A percentile compares a stretch with the other conserved stretches of the same genome.
Evolutionary conservation across 768 basidiomycete genomes (phyloP).

Genomic region (Mycena albidolilacea): DNA sequence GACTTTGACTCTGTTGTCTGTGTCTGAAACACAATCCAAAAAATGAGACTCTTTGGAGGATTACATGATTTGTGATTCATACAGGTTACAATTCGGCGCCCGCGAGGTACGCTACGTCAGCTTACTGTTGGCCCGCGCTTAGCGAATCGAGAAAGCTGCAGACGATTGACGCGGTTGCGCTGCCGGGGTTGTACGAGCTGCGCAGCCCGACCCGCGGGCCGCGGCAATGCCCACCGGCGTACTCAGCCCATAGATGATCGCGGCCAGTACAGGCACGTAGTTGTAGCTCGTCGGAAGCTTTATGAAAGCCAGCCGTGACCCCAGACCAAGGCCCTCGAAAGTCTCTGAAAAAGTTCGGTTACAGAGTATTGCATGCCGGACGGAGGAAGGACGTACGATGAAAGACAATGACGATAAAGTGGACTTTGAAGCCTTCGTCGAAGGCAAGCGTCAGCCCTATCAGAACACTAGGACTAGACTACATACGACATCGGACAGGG

Average conservation of each 20-base stretch:
- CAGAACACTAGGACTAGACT: conserved; percentile 76
- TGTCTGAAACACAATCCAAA: too few relatives aligned
- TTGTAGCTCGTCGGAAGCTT: conserved; percentile 67
- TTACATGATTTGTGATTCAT: too few relatives aligned
- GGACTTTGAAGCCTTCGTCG: conserved; percentile 81
- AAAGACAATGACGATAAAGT: conserved; percentile 92
- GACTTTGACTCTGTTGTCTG: too few relatives aligned
- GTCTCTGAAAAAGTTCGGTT: conserved; percentile 63
- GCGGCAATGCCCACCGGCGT: conserved; percentile 92
- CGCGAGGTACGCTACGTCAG: too few relatives aligned
- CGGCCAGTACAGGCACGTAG: conserved; percentile 73
- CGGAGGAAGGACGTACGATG: conserved; percentile 79
- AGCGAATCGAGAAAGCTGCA: conserved; percentile 89
- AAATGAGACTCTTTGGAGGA: too few relatives aligned
- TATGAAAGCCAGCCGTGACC: conserved; percentile 88
- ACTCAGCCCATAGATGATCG: conserved; percentile 78
- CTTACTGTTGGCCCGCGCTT: conserved; percentile 59
- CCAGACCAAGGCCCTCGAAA: conserved; percentile 95
- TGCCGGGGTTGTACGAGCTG: conserved; percentile 85
- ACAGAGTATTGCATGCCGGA: background rate
- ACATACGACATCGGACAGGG: too few relatives aligned
- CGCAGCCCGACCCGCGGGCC: conserved; percentile 76
- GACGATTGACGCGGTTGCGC: conserved; percentile 83
- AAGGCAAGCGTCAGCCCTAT: conserved; percentile 96
- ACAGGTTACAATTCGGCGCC: too few relatives aligned